Evolutionary conservation across 495 filamentous ascomycete species (phyloP), one percentile per base, ranked within the genome.

Genomic region (Lophium mytilinum): DNA sequence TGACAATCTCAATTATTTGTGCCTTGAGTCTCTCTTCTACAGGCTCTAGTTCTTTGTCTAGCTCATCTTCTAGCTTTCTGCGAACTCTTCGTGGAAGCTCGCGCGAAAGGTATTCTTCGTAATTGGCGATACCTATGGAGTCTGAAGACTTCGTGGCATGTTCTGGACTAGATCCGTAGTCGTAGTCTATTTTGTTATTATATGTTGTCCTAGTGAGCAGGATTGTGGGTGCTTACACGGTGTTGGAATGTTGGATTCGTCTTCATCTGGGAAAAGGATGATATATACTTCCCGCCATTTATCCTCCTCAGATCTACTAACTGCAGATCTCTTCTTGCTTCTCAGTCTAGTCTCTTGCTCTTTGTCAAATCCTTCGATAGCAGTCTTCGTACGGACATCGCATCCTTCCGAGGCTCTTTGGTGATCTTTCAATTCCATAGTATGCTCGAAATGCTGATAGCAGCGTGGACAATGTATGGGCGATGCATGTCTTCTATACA

Each of bases 261-360:
- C 43, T 18, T 60, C 50, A 39, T 56, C 53, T 12, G 58, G 58
- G 18, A 61, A 61, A 9, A 61, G 46, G 14, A 61, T 52, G 0
- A 43, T 46, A 34, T 56, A 61, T 18, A 56, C 43, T 0, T 61
- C 52, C 10, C 18, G 41, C 58, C 58, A 55, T 45, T 46, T 55
- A n/a, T 61, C 52, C 14, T 51, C 58, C 30, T 55, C 52, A n/a
- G 17, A 49, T 9, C 8, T 9, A 9, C 54, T 41, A 1, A 35
- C 17, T 1, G 18, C 10, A 1, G 35, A 19, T 40, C 42, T 61
- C 30, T 61, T 61, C 30, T 52, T 37, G 37, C 52, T 51, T 35
- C 21, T 55, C 12, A 56, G 19, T 33, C 18, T 33, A n/a, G 37
- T 56, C 37, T 61, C 52, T 33, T 61, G 58, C n/a, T 43, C 19